Evolutionary conservation across 169 alveolate species (phyloP), one percentile per base, ranked within the genome.

Genomic region (Eimeria necatrix): DNA sequence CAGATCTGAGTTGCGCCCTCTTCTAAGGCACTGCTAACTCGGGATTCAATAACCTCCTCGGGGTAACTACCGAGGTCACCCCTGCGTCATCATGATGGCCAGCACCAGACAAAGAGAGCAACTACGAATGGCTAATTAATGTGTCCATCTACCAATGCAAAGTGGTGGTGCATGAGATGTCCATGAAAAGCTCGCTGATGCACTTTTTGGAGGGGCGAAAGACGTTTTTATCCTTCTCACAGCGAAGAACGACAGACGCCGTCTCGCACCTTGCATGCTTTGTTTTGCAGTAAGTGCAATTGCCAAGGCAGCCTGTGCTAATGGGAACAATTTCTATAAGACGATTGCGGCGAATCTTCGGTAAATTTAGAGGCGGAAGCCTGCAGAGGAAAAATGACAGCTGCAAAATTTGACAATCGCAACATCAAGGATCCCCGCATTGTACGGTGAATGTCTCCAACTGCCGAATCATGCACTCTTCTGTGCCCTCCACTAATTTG

Each of bases 231-330:
- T 59, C 10, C 8, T n/a, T 3, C 10, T 3, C 10, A 5, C 9
- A 20, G 52, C 22, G 26, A 70, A 86, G 74, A 20, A 60, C 41
- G 52, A 48, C 18, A 24, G 60, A n/a, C 20, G 93, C 53, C 20
- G 4, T 59, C 70, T 2, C 95, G 2, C 48, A 94, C 96, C 97
- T 92, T n/a, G 99, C 99, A 95, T 99, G 99, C 96, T 98, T 98
- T 46, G 99, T 99, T 94, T 99, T 99, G 97, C 99, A 99, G 95
- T 98, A 99, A 12, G 99, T 99, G 96, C 99, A 99, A 89, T 98
- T 97, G 70, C 99, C 99, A 32, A 99, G 97, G 81, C 99, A 99
- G n/a, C 99, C 99, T 51, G 99, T 98, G 91, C 98, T 98, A 91
- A 99, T 96, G 32, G 99, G 99, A 90, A 98, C 97, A 49, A 98